Evolutionary conservation across 208 protist species (phyloP), one percentile per base, ranked within the genome.

Genomic region (Crithidia sp.): DNA sequence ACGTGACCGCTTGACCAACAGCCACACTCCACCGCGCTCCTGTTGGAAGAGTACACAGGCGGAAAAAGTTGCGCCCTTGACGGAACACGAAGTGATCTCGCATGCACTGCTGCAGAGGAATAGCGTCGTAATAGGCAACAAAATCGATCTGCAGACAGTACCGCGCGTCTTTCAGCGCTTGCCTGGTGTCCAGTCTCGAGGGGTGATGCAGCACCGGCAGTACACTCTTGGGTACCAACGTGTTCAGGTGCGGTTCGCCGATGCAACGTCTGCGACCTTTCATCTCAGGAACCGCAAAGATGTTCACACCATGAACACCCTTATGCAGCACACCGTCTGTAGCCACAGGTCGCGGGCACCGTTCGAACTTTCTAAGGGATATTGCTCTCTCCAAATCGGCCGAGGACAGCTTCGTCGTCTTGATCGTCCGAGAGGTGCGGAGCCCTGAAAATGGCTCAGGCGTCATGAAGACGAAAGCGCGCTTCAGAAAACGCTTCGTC

Each of bases 1-100:
- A 59, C 19, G 55, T 59, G 19, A 59, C 28, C 19, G 19, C 55
- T 17, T 59, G 55, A 13, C 55, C 55, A 7, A 59, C 55, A 28
- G 55, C 55, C 16, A 59, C 55, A 40, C 55, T 28, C 55, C 55
- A 59, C 28, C 55, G 55, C 55, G 55, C 55, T 28, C 55, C 55
- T 13, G 19, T 59, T 40, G 55, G 55, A 7, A 59, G 55, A 9
- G 55, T 59, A 17, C 55, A 59, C 55, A 59, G 55, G 5, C 55
- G 55, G 28, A 40, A 59, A 13, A 40, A 40, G 28, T 17, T 19
- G 28, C 28, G 16, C 28, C 55, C 7, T 7, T 7, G 7, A 9
- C 55, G 16, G 28, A 59, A 59, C 12, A 59, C 55, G 17, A 59
- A 59, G 19, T 28, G 16, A 19, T 59, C 17, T 7, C 55, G 55